Percentiles rank a stretch among this genome's conserved stretches.
phyloP scores from a whole-genome alignment of 345 rosid species.

The Gossypium australe region DNA sequence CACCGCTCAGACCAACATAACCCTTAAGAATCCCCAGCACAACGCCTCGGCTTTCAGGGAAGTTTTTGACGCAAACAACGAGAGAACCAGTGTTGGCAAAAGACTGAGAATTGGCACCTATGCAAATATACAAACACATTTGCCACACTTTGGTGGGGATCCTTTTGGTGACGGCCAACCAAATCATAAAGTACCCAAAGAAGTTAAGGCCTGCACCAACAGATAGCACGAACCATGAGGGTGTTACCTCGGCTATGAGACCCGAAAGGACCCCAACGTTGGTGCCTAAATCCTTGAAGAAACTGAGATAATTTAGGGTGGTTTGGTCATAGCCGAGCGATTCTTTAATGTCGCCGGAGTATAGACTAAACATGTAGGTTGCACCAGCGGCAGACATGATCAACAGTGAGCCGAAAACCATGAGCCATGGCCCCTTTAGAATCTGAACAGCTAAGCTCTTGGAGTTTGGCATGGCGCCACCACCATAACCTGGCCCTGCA shows the following conservation, averaged over 20 bases:
- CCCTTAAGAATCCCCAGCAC: constrained; percentile 59
- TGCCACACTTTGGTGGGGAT: constrained; percentile 43
- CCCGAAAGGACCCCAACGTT: constrained; percentile 56
- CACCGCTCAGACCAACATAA: constrained; percentile 50
- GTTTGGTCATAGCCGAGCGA: constrained; percentile 53
- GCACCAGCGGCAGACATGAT: constrained; percentile 62
- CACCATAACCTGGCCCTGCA: constrained; percentile 1
- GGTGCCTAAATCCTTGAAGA: constrained; percentile 58
- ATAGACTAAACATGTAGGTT: constrained; percentile 54
- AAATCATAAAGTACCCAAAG: constrained; percentile 67
- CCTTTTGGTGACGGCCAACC: constrained; percentile 47
- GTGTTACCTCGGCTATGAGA: constrained; percentile 58
- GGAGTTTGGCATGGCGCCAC: neutral
- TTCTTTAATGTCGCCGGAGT: constrained; percentile 35
- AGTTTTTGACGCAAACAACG: constrained; percentile 58
- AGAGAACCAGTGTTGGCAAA: constrained; percentile 58
- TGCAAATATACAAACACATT: constrained; percentile 59
- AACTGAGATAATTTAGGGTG: constrained; percentile 52
- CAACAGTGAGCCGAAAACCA: constrained; percentile 48
- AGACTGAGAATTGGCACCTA: constrained; percentile 58
- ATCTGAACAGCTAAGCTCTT: constrained; percentile 5
- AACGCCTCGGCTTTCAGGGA: constrained; percentile 54
- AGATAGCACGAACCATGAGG: constrained; percentile 54
- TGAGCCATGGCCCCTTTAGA: constrained; percentile 47
- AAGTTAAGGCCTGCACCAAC: constrained; percentile 51